phyloP scores from a whole-genome alignment of 2,329 filamentous ascomycete species.

The Aspergillus glaucus region DNA sequence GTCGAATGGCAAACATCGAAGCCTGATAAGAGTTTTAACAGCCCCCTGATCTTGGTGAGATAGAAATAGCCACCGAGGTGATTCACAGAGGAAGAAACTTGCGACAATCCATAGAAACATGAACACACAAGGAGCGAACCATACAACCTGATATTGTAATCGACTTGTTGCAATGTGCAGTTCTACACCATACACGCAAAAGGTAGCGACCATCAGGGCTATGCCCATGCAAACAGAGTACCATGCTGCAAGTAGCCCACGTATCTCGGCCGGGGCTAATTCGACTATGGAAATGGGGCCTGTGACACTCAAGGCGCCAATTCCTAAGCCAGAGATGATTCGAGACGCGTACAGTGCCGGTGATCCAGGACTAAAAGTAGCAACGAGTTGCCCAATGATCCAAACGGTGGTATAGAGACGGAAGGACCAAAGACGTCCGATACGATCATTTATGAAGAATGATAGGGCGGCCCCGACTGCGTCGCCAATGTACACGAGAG shows the following conservation, averaged over 20 bases:
- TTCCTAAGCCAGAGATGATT: slow-evolving; percentile 34
- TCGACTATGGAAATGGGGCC: slow-evolving; percentile 36
- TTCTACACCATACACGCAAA: slow-evolving; percentile 32
- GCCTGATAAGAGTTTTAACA: slow-evolving; percentile 15
- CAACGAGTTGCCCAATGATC: slow-evolving; percentile 19
- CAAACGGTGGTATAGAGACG: slow-evolving; percentile 31
- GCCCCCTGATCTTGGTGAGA: slow-evolving; percentile 22
- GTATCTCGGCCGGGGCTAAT: slow-evolving; percentile 35
- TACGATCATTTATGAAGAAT: slow-evolving; percentile 36
- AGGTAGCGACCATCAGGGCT: slow-evolving; percentile 24
- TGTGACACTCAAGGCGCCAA: slow-evolving; percentile 34
- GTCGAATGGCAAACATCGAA: slow-evolving; percentile 27
- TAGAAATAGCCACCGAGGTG: slow-evolving; percentile 32
- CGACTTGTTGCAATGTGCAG: slow-evolving; percentile 20
- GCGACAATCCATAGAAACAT: slow-evolving; percentile 18
- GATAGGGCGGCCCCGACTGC: slow-evolving; percentile 26
- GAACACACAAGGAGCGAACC: slow-evolving; percentile 25
- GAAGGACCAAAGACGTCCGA: slow-evolving; percentile 37
- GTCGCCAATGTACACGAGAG: slow-evolving; percentile 30
- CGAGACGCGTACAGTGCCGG: slow-evolving; percentile 31
- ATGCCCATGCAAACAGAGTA: slow-evolving; percentile 35
- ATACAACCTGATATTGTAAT: slow-evolving; percentile 31
- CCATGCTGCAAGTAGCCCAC: slow-evolving; percentile 34
- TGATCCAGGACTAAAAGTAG: slow-evolving; percentile 9
- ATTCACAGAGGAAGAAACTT: slow-evolving; percentile 29